Evolutionary conservation across 257 asterid species (phyloP), one percentile per base, ranked within the genome.

Genomic region (Scutellaria baicalensis): DNA sequence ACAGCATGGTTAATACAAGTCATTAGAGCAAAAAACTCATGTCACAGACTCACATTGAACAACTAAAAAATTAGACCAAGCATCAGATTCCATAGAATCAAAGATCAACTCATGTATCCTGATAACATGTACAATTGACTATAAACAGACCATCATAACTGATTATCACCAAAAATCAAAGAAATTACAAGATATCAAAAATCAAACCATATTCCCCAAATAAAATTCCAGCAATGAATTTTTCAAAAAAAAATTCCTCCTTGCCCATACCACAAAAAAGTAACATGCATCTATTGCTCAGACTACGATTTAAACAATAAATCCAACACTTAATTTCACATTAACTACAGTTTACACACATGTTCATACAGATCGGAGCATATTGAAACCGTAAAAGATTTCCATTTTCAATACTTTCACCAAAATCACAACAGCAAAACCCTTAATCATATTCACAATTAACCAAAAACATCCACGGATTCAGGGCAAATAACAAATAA

Each of bases 311-410:
- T 20, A 67, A 3, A 27, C 43, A 39, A 38, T 4, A 42, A 42
- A n/a, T 8, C n/a, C 18, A 68, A 13, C 11, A 58, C 6, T 40
- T 27, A 27, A 27, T 27, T 27, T 27, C 33, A 27, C 33, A 27
- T 2, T 27, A 27, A 27, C 3, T 27, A 27, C 1, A 1, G 0
- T 27, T 62, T 18, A 39, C 6, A 65, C 10, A 50, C 49, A 48
- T 14, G n/a, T 44, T n/a, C 59, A 69, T 35, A 71, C 23, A 58
- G 69, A 70, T 65, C 70, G 33, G 66, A 44, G 38, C 48, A 9
- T 36, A 58, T 9, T 20, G 21, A 51, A 59, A 5, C 38, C 66
- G 20, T 9, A 52, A 33, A 27, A 31, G 0, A 6, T 31, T 31
- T n/a, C 0, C 6, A 14, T 6, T 27, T 27, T 3, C 1, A 45